Base-by-base conservation (phyloP, 352 stramenopile species). In the Phytophthora hybrid region DNA sequence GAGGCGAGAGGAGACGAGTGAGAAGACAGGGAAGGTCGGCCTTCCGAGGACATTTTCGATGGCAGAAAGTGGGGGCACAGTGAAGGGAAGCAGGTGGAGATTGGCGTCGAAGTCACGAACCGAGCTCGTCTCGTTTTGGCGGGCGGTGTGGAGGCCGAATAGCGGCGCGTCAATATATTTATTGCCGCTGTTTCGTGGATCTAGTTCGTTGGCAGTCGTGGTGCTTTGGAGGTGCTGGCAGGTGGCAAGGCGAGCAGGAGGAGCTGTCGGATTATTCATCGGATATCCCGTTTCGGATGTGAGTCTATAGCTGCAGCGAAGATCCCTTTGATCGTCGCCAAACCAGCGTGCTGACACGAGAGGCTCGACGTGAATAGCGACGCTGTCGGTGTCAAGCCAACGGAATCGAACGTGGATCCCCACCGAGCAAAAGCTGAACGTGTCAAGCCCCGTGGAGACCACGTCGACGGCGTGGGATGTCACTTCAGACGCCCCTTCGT, bases 91-190 rank as follows among this genome's bases (percentile, higher is more conserved):
- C 59, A 74, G 32, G 52, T 46, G 67, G 59, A 68, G 66, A 47
- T 71, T 66, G 66, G 32, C 59, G 63, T 70, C 53, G 58, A 59
- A 59, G 59, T 71, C 71, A 63, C 54, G n/a, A 60, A 54, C 39
- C 41, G 32, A 46, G 54, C 63, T 66, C 51, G 53, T 76, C 56
- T 58, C 56, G 47, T 32, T 52, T 52, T 63, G 62, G 29, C 41
- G 67, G 34, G 58, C 26, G 16, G 26, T 19, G 53, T 57, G 66
- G 57, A 63, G 58, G 53, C 66, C 23, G 61, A 71, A 56, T 69
- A 75, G 69, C 55, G 66, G 59, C 61, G 71, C 70, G 61, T 78
- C 75, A 77, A 79, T 79, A 82, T 82, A 82, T 79, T 79, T 82
- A 81, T 81, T 79, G 75, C 71, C 71, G 71, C 75, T 74, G 46